Conservation (phyloP, 768 basidiomycete genomes). For the Suillus discolor region DNA sequence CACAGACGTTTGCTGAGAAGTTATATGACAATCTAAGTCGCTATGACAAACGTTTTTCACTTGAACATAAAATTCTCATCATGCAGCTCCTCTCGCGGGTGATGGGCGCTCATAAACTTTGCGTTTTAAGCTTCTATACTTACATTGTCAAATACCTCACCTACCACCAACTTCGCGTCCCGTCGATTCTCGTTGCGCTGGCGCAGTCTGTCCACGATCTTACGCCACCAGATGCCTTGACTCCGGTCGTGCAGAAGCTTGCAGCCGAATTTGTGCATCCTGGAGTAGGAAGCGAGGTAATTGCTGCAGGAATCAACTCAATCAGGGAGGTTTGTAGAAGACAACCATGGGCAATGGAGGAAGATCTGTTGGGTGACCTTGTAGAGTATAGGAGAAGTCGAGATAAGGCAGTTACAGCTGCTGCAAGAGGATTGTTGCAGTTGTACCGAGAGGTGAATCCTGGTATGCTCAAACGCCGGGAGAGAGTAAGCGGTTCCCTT, state of each 20-base stretch:
- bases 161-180: conserved; percentile 89
- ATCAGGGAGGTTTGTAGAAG: conserved; percentile 93
- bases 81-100: conserved; percentile 97
- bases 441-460: conserved; percentile 97
- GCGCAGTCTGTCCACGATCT: conserved; percentile 95
- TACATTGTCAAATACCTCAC: conserved; percentile 94
- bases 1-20: conserved; percentile 94
- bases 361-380: conserved; percentile 88
- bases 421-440: conserved; percentile 83
- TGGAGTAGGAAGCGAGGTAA: conserved; percentile 93
- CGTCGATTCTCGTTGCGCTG: conserved; percentile 89
- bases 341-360: conserved; percentile 97
- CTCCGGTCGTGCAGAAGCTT: conserved; percentile 87
- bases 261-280: conserved; percentile 97
- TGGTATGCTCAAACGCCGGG: conserved; percentile 83
- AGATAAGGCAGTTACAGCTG: conserved; percentile 92
- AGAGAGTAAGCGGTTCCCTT: conserved; percentile 57
- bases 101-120: conserved; percentile 91
- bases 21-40: conserved; percentile 81
- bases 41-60: conserved; percentile 92
- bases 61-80: conserved; percentile 96
- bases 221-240: conserved; percentile 90
- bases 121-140: conserved; percentile 92
- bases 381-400: conserved; percentile 94
- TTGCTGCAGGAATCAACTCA: conserved; percentile 94